Evolutionary conservation across 2,329 filamentous ascomycete genomes (phyloP).

Genomic region (Pseudogymnoascus sp.): DNA sequence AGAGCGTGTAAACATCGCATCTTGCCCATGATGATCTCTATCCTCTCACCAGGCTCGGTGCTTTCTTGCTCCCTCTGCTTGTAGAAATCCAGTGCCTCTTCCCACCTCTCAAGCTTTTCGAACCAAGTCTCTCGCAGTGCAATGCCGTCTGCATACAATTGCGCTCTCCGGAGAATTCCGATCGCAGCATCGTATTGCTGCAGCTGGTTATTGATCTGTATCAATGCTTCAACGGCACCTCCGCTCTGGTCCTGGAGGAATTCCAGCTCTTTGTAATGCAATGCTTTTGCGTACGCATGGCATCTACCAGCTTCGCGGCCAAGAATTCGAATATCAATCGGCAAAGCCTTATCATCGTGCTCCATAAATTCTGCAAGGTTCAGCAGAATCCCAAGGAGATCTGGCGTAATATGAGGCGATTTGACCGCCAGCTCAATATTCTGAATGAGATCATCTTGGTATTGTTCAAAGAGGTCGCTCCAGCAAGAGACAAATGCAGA

Average conservation of each 20-base stretch:
- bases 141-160: constrained; percentile 87
- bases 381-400: constrained; percentile 85
- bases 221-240: constrained; percentile 89
- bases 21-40: constrained; percentile 98
- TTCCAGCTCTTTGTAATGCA: constrained; percentile 98
- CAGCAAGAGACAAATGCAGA: constrained; percentile 98
- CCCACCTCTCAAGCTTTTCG: constrained; percentile 96
- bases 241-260: constrained; percentile 97
- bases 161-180: constrained; percentile 91
- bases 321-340: constrained; percentile 91
- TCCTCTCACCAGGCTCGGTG: constrained; percentile 71
- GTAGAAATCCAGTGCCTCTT: constrained; percentile 89
- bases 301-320: constrained; percentile 94
- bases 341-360: constrained; percentile 95
- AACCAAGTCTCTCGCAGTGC: constrained; percentile 98
- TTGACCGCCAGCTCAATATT: constrained; percentile 95
- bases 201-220: constrained; percentile 98
- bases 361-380: constrained; percentile 99
- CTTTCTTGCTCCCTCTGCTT: constrained; percentile 73
- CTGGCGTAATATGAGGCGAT: constrained; percentile 90
- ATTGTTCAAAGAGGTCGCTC: constrained; percentile 95
- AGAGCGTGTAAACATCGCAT: constrained; percentile 97
- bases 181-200: constrained; percentile 98
- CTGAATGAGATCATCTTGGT: constrained; percentile 90
- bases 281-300: constrained; percentile 93